Conservation (phyloP, 164 flowering plant species). For the Warburgia ugandensis region DNA sequence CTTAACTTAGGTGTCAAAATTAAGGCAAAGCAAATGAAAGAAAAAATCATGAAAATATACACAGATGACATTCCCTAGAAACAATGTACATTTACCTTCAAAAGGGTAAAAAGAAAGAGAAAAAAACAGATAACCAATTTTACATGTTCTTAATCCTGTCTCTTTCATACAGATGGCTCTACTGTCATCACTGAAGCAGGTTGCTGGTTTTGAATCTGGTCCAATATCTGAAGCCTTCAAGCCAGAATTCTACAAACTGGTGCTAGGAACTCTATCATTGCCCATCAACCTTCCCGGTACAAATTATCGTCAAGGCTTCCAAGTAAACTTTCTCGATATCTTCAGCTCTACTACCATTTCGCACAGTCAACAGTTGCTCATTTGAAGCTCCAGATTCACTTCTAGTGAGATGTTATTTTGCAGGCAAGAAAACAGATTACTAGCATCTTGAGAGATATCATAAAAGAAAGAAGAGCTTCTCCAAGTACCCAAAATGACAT, state of each 20-base stretch:
- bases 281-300: slow-evolving; percentile 93
- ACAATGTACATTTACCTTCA: too few relatives aligned
- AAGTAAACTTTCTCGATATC: slow-evolving; percentile 28
- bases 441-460: slow-evolving; percentile 26
- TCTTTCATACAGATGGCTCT: slow-evolving; percentile 72
- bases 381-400: too few relatives aligned
- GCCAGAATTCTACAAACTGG: slow-evolving; percentile 83
- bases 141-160: background rate
- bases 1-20: too few relatives aligned
- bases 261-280: slow-evolving; percentile 74
- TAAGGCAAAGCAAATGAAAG: too few relatives aligned
- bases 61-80: too few relatives aligned
- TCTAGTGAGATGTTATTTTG: background rate
- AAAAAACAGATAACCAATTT: background rate
- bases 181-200: slow-evolving; percentile 70
- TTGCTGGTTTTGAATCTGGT: slow-evolving; percentile 47
- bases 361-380: background rate
- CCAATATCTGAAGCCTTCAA: slow-evolving; percentile 39
- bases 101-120: background rate
- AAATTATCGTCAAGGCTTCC: slow-evolving; percentile 62
- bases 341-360: background rate
- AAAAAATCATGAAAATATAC: too few relatives aligned
- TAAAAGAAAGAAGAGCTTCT: slow-evolving; percentile 50
- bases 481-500: slow-evolving; percentile 30
- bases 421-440: slow-evolving; percentile 54